These are phyloP conservation scores for Osmozyma mogii DNA, from an alignment of 805 yeast species.

Conservation along the genomic window DNA sequence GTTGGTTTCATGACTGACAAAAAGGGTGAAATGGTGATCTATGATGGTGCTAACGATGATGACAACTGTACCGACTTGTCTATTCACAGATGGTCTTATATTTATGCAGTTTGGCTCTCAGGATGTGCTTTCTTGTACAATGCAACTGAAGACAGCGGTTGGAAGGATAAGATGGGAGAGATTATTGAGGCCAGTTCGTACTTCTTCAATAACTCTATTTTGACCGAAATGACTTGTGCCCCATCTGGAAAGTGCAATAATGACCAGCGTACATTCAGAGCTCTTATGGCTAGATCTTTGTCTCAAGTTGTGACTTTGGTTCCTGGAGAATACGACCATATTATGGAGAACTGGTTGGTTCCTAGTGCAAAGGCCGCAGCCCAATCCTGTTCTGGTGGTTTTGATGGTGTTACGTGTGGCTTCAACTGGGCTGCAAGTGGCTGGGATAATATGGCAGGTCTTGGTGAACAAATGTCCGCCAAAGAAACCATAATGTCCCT, in stretches of 20 bases:
- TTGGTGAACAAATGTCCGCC: slow-evolving; percentile 76
- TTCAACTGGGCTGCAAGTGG: slow-evolving; percentile 51
- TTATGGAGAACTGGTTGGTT: slow-evolving; percentile 17
- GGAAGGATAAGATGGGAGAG: slow-evolving; percentile 34
- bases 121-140: slow-evolving; percentile 69
- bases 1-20: slow-evolving; percentile 13
- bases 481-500: slow-evolving; percentile 44
- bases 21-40: slow-evolving; percentile 27
- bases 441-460: slow-evolving; percentile 62
- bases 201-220: slow-evolving; percentile 38
- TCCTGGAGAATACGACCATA: slow-evolving; percentile 38
- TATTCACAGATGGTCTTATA: slow-evolving; percentile 56
- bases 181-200: slow-evolving; percentile 27
- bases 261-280: slow-evolving; percentile 70
- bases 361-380: slow-evolving; percentile 65
- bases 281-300: slow-evolving; percentile 58
- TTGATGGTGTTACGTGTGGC: slow-evolving; percentile 82
- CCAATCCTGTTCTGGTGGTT: slow-evolving; percentile 65
- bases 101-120: slow-evolving; percentile 57
- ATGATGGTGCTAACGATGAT: slow-evolving; percentile 47
- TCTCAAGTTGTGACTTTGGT: slow-evolving; percentile 50
- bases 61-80: slow-evolving; percentile 45
- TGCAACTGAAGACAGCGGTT: slow-evolving; percentile 40
- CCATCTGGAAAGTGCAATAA: slow-evolving; percentile 47
- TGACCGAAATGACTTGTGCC: slow-evolving; percentile 61